These are phyloP conservation scores for Atkinsonella texensis DNA, from an alignment of 2,329 filamentous ascomycete genomes.

Conservation along the genomic window DNA sequence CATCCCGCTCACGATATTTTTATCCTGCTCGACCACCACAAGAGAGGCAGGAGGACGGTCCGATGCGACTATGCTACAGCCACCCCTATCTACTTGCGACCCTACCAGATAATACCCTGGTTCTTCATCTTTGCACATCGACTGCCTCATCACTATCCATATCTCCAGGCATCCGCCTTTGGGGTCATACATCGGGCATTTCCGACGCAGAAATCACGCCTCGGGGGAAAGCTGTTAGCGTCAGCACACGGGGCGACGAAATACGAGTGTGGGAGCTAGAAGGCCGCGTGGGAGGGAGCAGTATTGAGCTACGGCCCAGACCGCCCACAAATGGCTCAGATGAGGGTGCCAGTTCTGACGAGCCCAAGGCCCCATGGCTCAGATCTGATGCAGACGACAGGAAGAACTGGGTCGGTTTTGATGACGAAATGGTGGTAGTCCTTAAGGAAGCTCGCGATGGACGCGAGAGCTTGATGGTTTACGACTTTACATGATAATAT, in stretches of 20 bases:
- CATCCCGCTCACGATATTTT: constrained; percentile 6
- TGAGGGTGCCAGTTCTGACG: constrained; percentile 10
- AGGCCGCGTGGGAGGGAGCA: constrained; percentile 45
- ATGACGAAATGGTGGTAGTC: constrained; percentile 85
- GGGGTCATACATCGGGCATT: constrained; percentile 86
- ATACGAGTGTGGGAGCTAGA: constrained; percentile 86
- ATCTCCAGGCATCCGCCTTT: constrained; percentile 62
- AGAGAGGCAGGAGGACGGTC: constrained; percentile 26
- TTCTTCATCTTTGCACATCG: constrained; percentile 70
- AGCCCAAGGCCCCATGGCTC: background rate
- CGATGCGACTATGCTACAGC: constrained; percentile 54
- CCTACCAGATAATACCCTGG: constrained; percentile 77
- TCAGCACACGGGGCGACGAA: constrained; percentile 67
- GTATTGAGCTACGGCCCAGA: constrained; percentile 39
- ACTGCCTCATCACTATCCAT: constrained; percentile 54
- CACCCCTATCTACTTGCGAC: constrained; percentile 81
- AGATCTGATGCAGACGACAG: constrained; percentile 28
- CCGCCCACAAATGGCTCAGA: constrained; percentile 10
- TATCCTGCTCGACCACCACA: constrained; percentile 1
- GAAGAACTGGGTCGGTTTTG: constrained; percentile 68
- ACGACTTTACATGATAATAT: constrained; percentile 57
- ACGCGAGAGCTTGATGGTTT: constrained; percentile 64
- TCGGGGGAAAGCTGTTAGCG: constrained; percentile 79
- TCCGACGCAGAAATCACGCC: constrained; percentile 75
- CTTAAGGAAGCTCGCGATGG: constrained; percentile 59